Percentiles rank a stretch among this genome's conserved stretches.
Evolutionary conservation across 2,329 filamentous ascomycete species (phyloP).

Genomic region (Atkinsonella texensis): DNA sequence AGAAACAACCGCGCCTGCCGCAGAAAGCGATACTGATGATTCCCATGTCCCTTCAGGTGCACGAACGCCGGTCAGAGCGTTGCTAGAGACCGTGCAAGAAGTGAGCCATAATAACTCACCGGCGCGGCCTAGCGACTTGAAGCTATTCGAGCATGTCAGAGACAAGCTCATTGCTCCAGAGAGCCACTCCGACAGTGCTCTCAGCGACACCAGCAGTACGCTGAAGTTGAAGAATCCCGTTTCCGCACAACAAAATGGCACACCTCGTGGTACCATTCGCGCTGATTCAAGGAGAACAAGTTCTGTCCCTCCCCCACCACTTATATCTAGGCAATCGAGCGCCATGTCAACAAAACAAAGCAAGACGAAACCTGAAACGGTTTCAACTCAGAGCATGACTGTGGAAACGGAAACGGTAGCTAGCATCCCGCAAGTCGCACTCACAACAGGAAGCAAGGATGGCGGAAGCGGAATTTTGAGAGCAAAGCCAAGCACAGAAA

Average conservation of each 20-base stretch:
- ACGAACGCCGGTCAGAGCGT: slow-evolving; percentile 48
- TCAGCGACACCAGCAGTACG: slow-evolving; percentile 27
- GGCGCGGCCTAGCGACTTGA: slow-evolving; percentile 31
- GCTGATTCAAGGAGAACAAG: slow-evolving; percentile 29
- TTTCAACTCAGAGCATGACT: slow-evolving; percentile 81
- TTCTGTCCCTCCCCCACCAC: slow-evolving; percentile 38
- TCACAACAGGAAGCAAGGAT: slow-evolving; percentile 54
- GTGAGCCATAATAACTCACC: slow-evolving; percentile 68
- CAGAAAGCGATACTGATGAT: slow-evolving; percentile 44
- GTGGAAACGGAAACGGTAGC: slow-evolving; percentile 95
- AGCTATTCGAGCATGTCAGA: slow-evolving; percentile 36
- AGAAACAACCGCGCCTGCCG: slow-evolving; percentile 23
- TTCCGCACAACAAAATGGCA: slow-evolving; percentile 45
- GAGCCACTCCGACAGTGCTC: slow-evolving; percentile 28
- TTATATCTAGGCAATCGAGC: slow-evolving; percentile 54
- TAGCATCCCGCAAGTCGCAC: slow-evolving; percentile 73
- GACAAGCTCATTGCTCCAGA: slow-evolving; percentile 33
- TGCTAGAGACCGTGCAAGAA: slow-evolving; percentile 85
- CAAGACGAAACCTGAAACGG: slow-evolving; percentile 58
- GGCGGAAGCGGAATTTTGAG: slow-evolving; percentile 63
- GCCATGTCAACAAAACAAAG: slow-evolving; percentile 50
- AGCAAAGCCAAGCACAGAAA: slow-evolving; percentile 85
- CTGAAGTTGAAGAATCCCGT: slow-evolving; percentile 35
- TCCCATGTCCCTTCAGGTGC: slow-evolving; percentile 35
- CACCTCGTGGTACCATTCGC: slow-evolving; percentile 48